phyloP scores from a whole-genome alignment of 306 rosid species.

The Oxytropis ochrocephala region DNA sequence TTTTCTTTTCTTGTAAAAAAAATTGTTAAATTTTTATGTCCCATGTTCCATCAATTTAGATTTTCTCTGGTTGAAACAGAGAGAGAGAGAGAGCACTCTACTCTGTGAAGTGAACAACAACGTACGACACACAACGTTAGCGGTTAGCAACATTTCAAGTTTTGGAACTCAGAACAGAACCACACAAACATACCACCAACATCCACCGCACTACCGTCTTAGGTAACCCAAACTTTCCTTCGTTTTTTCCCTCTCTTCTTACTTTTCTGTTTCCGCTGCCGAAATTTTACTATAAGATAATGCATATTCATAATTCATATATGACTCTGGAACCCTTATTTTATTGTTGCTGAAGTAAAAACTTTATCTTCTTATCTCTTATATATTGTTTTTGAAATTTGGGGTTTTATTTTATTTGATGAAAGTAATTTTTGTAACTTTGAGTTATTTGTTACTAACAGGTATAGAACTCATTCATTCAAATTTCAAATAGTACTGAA shows the following conservation, averaged over 20 bases:
- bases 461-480: not conserved
- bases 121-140: not conserved
- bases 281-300: no score
- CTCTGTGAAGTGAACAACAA: not conserved
- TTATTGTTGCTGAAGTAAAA: not conserved
- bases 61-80: no score
- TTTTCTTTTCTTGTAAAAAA: no score
- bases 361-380: not conserved
- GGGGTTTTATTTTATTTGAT: not conserved
- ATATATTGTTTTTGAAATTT: not conserved
- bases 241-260: no score
- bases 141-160: not conserved
- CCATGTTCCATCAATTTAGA: not conserved
- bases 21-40: not conserved
- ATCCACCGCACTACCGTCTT: not conserved
- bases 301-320: not conserved
- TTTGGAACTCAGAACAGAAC: not conserved
- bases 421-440: not conserved
- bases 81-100: no score
- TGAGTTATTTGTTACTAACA: constrained; percentile 10
- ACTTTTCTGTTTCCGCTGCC: not conserved
- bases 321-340: not conserved
- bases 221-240: not conserved
- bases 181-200: not conserved
- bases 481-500: not conserved